Evolutionary conservation across 306 rosid species (phyloP).

Genomic region (Fagus sylvatica): DNA sequence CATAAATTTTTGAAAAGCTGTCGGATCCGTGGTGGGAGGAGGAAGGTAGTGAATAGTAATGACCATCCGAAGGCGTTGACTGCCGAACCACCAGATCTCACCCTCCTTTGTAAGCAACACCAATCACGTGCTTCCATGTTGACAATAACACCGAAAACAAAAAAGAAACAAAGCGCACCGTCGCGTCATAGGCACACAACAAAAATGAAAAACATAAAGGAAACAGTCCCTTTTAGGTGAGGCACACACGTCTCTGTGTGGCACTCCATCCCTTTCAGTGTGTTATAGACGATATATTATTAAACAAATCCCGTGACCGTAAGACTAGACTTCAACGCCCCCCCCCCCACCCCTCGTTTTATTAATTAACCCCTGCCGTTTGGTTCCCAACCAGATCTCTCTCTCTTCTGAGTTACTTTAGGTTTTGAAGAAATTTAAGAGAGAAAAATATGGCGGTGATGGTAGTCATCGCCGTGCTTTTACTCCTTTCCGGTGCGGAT

Average conservation of each 20-base stretch:
- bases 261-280: not conserved
- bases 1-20: no score
- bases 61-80: constrained; percentile 4
- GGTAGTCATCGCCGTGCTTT: constrained; percentile 29
- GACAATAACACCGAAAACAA: no score
- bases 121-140: not conserved
- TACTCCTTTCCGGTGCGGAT: constrained; percentile 20
- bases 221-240: constrained; percentile 9
- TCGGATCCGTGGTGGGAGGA: not conserved
- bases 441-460: constrained; percentile 33
- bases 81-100: not conserved
- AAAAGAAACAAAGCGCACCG: not conserved
- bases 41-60: no score
- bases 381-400: not conserved
- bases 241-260: not conserved
- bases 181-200: not conserved
- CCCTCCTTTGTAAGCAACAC: not conserved
- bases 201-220: not conserved
- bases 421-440: not conserved
- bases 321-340: not conserved
- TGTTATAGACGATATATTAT: no score
- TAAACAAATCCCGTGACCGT: not conserved
- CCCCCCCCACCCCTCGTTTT: not conserved
- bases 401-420: not conserved
- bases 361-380: not conserved